Percentiles rank a stretch among this genome's conserved stretches.
Evolutionary conservation across 495 filamentous ascomycete genomes (phyloP).

Genomic region (Melanomma pulvis-pyrius): DNA sequence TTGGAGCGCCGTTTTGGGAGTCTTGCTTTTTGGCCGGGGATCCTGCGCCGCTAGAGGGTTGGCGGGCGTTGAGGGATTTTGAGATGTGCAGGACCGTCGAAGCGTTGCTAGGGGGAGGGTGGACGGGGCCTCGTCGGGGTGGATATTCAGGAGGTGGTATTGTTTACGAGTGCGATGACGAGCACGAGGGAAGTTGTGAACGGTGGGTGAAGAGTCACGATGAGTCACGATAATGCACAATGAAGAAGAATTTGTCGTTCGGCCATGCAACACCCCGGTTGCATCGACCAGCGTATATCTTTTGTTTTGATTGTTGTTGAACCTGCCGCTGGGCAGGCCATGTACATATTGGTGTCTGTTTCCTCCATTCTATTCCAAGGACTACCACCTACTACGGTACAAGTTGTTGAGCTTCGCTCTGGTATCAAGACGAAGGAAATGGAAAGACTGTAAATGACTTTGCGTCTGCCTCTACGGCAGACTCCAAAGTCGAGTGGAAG

Average conservation of each 20-base stretch:
- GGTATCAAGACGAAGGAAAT: constrained; percentile 32
- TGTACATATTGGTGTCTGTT: neutral
- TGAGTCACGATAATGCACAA: neutral
- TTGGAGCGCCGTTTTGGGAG: constrained; percentile 24
- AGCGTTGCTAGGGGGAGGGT: neutral
- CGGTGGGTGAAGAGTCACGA: too few species aligned
- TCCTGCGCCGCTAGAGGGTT: constrained; percentile 10
- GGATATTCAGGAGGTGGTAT: constrained; percentile 5
- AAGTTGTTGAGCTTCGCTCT: constrained; percentile 20
- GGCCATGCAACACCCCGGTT: constrained; percentile 3
- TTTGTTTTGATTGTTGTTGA: neutral
- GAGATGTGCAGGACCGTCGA: neutral
- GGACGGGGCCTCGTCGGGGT: too few species aligned
- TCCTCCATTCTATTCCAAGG: neutral
- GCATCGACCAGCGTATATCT: constrained; percentile 12
- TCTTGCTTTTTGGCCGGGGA: constrained; percentile 23
- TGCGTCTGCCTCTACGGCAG: neutral
- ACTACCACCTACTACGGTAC: neutral
- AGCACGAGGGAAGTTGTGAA: too few species aligned
- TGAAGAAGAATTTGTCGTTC: neutral
- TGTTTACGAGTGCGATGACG: neutral
- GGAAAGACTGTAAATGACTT: constrained; percentile 33
- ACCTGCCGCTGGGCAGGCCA: neutral
- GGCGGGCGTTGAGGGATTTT: constrained; percentile 4
- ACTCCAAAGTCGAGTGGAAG: constrained; percentile 8